These are phyloP conservation scores for Meyerozyma guilliermondii DNA, from an alignment of 1,139 yeast genomes.

Conservation along the genomic window DNA sequence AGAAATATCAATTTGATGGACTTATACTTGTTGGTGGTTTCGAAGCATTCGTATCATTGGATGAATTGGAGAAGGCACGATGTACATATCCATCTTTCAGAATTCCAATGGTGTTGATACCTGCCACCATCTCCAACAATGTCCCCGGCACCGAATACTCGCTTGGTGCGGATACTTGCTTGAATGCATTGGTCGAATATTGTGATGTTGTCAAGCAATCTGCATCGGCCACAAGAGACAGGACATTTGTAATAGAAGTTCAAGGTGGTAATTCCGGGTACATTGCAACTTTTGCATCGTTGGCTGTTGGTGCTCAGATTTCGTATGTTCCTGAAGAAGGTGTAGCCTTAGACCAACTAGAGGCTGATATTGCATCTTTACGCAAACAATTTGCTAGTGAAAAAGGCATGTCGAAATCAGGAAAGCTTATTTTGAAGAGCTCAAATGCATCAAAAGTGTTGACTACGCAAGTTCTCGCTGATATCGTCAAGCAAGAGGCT, in stretches of 20 bases:
- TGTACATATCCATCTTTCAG: constrained; percentile 64
- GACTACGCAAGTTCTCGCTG: constrained; percentile 75
- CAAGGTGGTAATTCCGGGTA: constrained; percentile 85
- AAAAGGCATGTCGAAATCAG: constrained; percentile 61
- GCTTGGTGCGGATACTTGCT: constrained; percentile 73
- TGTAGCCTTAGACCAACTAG: constrained; percentile 51
- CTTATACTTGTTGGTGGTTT: constrained; percentile 74
- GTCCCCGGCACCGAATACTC: constrained; percentile 85
- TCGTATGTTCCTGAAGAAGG: constrained; percentile 75
- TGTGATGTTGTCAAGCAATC: constrained; percentile 77
- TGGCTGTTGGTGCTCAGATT: constrained; percentile 70
- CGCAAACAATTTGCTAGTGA: constrained; percentile 54
- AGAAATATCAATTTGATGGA: constrained; percentile 69
- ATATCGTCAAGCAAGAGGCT: constrained; percentile 75
- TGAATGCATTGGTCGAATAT: constrained; percentile 67
- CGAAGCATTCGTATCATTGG: constrained; percentile 69
- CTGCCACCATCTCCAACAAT: constrained; percentile 80
- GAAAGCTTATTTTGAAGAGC: constrained; percentile 80
- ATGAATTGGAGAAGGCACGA: constrained; percentile 62
- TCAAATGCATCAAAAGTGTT: constrained; percentile 81
- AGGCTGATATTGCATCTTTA: constrained; percentile 56
- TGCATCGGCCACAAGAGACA: constrained; percentile 72
- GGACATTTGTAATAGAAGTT: constrained; percentile 79
- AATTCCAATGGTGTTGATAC: constrained; percentile 73
- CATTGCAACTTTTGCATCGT: constrained; percentile 64